Conservation (phyloP, 106 monocot species). For the Allium fistulosum region DNA sequence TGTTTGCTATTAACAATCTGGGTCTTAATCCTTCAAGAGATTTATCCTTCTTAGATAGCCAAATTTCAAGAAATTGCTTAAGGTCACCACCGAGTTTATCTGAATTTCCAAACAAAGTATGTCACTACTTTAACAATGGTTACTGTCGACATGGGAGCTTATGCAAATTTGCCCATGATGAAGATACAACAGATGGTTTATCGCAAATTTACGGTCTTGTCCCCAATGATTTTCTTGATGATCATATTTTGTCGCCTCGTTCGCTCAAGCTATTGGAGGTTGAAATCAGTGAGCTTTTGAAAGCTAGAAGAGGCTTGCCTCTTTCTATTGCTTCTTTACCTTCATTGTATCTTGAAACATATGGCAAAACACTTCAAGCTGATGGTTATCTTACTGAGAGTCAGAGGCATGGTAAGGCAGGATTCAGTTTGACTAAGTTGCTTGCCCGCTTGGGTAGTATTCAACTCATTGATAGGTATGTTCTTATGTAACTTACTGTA, state of each 20-base stretch:
- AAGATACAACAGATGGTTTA: conserved; percentile 7
- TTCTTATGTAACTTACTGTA: not conserved
- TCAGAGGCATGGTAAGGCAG: conserved; percentile 79
- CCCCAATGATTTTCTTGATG: conserved; percentile 10
- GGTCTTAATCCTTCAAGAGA: conserved; percentile 1
- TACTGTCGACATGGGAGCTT: conserved; percentile 61
- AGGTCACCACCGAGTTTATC: conserved; percentile 18
- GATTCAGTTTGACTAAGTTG: conserved; percentile 70
- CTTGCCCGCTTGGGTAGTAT: conserved; percentile 65
- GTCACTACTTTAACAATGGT: conserved; percentile 66
- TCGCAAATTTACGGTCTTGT: not conserved
- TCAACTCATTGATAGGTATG: conserved; percentile 65
- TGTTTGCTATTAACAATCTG: conserved; percentile 2
- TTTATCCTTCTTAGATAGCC: conserved; percentile 5
- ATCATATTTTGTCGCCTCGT: conserved; percentile 16
- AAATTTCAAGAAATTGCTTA: not conserved
- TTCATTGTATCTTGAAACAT: conserved; percentile 62
- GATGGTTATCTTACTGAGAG: conserved; percentile 90
- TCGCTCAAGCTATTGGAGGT: conserved; percentile 59
- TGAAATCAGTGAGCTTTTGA: conserved; percentile 68
- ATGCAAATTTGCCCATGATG: conserved; percentile 62
- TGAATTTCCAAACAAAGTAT: conserved; percentile 24
- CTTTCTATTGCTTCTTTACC: conserved; percentile 76
- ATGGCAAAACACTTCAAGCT: conserved; percentile 69
- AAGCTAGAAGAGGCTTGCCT: conserved; percentile 35